Conservation (phyloP, 2,329 filamentous ascomycete species). For the Aureobasidium sp. region DNA sequence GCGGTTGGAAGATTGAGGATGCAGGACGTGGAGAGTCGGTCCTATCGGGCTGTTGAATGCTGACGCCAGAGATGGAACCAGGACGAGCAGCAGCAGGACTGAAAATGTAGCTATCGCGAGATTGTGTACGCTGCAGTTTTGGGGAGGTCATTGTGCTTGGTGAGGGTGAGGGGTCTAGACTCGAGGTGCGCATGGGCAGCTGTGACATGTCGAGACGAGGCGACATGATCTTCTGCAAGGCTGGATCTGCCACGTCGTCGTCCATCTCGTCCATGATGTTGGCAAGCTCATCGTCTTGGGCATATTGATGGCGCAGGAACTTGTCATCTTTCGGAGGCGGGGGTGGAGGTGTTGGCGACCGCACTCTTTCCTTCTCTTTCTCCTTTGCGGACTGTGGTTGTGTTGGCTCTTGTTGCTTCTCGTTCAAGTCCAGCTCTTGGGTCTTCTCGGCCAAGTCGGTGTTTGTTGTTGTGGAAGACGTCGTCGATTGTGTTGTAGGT, state of each 20-base stretch:
- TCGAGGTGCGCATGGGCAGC: slow-evolving; percentile 78
- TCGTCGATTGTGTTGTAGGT: neutral
- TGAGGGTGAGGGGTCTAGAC: slow-evolving; percentile 57
- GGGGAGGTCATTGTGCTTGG: slow-evolving; percentile 2
- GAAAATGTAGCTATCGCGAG: slow-evolving; percentile 18
- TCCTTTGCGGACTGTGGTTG: neutral
- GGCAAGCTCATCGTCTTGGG: slow-evolving; percentile 63
- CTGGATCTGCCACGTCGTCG: slow-evolving; percentile 52
- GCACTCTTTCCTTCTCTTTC: slow-evolving; percentile 15
- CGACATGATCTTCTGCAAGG: slow-evolving; percentile 83
- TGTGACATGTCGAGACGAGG: slow-evolving; percentile 76
- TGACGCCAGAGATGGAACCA: slow-evolving; percentile 22
- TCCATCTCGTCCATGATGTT: slow-evolving; percentile 97
- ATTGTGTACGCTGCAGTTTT: slow-evolving; percentile 14
- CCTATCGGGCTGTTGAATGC: slow-evolving; percentile 22
- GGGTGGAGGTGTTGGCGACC: slow-evolving; percentile 24
- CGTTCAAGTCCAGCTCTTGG: neutral
- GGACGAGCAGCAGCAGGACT: slow-evolving; percentile 19
- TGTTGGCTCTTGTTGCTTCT: neutral
- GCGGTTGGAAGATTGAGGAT: slow-evolving; percentile 50
- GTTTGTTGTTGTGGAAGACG: neutral
- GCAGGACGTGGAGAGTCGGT: slow-evolving; percentile 19
- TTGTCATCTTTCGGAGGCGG: slow-evolving; percentile 26
- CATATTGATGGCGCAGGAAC: slow-evolving; percentile 14
- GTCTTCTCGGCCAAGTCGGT: slow-evolving; percentile 1